Conservation (phyloP, 2,329 filamentous ascomycete species). For the Didymosphaeria variabile region DNA sequence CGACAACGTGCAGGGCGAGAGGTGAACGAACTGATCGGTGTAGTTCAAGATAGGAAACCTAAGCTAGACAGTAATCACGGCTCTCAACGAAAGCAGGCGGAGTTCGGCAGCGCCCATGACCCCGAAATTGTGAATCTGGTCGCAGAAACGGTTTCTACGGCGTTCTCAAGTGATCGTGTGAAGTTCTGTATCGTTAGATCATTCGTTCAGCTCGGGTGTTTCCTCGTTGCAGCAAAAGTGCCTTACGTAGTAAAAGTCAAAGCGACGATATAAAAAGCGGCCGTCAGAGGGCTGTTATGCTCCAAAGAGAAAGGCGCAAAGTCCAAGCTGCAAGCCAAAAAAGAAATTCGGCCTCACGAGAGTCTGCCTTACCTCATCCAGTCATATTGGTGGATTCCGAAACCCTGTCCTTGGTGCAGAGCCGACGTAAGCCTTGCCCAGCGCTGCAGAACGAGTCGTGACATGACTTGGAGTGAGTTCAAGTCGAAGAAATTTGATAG, state of each 20-base stretch:
- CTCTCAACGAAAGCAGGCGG: background rate
- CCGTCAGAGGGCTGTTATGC: constrained; percentile 17
- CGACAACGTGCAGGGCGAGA: background rate
- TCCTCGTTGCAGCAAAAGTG: constrained; percentile 12
- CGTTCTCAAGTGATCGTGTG: constrained; percentile 11
- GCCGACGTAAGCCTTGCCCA: constrained; percentile 17
- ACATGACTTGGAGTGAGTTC: background rate
- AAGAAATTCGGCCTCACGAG: constrained; percentile 13
- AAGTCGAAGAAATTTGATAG: background rate
- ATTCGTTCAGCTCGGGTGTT: background rate
- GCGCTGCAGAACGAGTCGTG: background rate
- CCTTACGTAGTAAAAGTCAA: constrained; percentile 15
- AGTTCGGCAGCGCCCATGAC: constrained; percentile 1
- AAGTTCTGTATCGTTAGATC: constrained; percentile 1
- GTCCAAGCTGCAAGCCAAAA: constrained; percentile 15
- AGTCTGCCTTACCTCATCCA: constrained; percentile 20
- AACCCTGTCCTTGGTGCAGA: constrained; percentile 10
- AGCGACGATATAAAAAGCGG: constrained; percentile 18
- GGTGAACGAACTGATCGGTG: background rate
- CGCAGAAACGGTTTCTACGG: constrained; percentile 12
- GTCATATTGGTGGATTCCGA: constrained; percentile 18
- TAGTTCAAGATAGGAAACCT: background rate
- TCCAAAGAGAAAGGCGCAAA: constrained; percentile 1
- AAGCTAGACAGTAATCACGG: background rate
- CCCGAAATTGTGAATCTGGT: constrained; percentile 1